These are phyloP conservation scores for Penicillium simplicissimum DNA, from an alignment of 495 filamentous ascomycete species.

Conservation along the genomic window DNA sequence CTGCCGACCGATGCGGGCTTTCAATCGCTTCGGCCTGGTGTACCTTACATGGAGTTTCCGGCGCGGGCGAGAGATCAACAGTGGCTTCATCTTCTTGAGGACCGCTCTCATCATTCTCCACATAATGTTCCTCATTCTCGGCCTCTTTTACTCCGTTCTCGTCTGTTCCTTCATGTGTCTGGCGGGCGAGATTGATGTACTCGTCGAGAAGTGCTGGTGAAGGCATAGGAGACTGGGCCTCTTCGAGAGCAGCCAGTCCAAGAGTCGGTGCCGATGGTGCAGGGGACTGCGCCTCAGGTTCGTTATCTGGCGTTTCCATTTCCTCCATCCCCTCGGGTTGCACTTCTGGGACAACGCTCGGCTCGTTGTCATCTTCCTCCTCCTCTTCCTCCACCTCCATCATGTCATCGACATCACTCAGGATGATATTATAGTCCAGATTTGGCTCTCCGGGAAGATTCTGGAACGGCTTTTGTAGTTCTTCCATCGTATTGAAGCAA, in stretches of 20 bases:
- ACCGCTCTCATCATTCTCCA: conserved; percentile 25
- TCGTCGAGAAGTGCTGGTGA: neutral
- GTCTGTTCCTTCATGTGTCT: conserved; percentile 10
- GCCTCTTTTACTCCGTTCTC: conserved; percentile 11
- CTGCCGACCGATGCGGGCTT: conserved; percentile 9
- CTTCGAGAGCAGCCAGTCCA: conserved; percentile 8
- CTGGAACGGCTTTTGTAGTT: conserved; percentile 16
- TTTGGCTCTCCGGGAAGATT: conserved; percentile 1
- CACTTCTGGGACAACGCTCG: neutral
- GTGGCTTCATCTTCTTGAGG: conserved; percentile 16
- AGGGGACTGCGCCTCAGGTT: neutral
- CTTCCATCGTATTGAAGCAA: conserved; percentile 30
- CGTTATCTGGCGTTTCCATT: neutral
- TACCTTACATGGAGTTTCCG: conserved; percentile 22
- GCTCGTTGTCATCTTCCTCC: neutral
- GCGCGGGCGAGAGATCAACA: neutral
- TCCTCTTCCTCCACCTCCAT: conserved; percentile 6
- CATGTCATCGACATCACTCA: conserved; percentile 2
- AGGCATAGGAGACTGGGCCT: neutral
- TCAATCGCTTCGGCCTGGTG: conserved; percentile 17
- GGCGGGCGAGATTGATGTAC: neutral
- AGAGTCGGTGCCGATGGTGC: conserved; percentile 7
- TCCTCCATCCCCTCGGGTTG: neutral
- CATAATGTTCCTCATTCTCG: conserved; percentile 17
- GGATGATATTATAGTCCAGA: neutral